Base-by-base conservation (phyloP, 768 basidiomycete species). In the Postia placenta region DNA sequence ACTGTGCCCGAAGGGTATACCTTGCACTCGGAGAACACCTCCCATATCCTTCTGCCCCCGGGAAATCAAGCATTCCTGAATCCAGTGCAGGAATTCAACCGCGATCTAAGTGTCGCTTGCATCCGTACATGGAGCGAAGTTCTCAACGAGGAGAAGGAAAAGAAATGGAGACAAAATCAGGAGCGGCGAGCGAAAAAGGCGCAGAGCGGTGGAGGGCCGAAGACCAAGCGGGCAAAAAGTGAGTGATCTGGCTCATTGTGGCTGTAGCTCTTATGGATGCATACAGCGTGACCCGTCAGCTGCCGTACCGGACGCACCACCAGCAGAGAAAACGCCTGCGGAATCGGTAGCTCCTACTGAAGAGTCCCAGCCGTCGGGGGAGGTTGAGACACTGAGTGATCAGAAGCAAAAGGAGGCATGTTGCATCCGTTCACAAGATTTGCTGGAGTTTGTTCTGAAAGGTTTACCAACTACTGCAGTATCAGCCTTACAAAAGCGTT, bases 71-170 rank as follows among this genome's bases (percentile, higher is more conserved):
- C 94, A 2, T 99, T 99, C 66, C 69, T 98, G 52, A 99, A 99
- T 63, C 95, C 96, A 5, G 86, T 97, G 11, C 96, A 99, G 63
- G 92, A 99, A 66, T 99, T 96, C 74, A 99, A 99, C 69, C 78
- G 96, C 33, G 96, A 99, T 68, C 66, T 91, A 40, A 92, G 89
- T 55, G 83, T 97, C 37, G 91, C 92, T 19, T 87, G 87, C 55
- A 97, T 99, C 48, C 75, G 83, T 25, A 80, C 83, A 3, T 99
- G 92, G 92, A 85, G 87, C 51, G 87, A 93, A 59, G 72, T 82
- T 48, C 45, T 79, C 35, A 78, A 86, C 61, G 74, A 68, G 60
- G 69, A 70, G 47, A 92, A 86, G 69, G 74, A 80, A 61, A 70
- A 64, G 51, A 77, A 70, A 56, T 90, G 85, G 81, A 70, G 64